Evolutionary conservation across 805 yeast species (phyloP).

Genomic region (Martiniozyma abietophila): DNA sequence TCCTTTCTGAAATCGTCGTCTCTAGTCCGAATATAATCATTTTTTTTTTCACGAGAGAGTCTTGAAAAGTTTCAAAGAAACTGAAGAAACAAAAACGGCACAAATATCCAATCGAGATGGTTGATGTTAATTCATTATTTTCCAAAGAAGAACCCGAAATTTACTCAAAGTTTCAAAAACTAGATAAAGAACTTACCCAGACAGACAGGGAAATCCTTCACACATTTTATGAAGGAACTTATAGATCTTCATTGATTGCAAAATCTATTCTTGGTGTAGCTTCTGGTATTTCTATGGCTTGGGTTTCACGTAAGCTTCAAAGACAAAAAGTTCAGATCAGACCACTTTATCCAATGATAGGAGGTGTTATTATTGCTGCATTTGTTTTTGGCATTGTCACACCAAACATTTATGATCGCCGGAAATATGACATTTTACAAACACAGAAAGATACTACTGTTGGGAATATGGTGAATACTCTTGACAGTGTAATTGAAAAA

Average conservation of each 20-base stretch:
- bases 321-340: conserved; percentile 30
- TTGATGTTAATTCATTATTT: too few species aligned
- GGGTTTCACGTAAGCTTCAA: conserved; percentile 17
- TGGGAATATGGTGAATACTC: too few species aligned
- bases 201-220: conserved; percentile 36
- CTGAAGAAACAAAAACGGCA: too few species aligned
- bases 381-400: conserved; percentile 24
- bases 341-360: conserved; percentile 31
- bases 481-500: too few species aligned
- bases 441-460: too few species aligned
- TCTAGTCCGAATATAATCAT: too few species aligned
- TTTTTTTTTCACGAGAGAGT: too few species aligned
- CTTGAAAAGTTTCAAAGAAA: too few species aligned
- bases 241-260: conserved; percentile 24
- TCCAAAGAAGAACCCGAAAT: too few species aligned
- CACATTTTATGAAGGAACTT: conserved; percentile 27
- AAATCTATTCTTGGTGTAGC: conserved; percentile 34
- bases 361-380: conserved; percentile 33
- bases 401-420: conserved; percentile 24
- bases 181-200: conserved; percentile 33
- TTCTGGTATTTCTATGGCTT: conserved; percentile 34
- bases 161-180: conserved; percentile 41
- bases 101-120: too few species aligned
- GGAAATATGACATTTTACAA: too few species aligned
- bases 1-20: too few species aligned